These are phyloP conservation scores for Penicillium roqueforti DNA, from an alignment of 495 filamentous ascomycete genomes.

Conservation along the genomic window DNA sequence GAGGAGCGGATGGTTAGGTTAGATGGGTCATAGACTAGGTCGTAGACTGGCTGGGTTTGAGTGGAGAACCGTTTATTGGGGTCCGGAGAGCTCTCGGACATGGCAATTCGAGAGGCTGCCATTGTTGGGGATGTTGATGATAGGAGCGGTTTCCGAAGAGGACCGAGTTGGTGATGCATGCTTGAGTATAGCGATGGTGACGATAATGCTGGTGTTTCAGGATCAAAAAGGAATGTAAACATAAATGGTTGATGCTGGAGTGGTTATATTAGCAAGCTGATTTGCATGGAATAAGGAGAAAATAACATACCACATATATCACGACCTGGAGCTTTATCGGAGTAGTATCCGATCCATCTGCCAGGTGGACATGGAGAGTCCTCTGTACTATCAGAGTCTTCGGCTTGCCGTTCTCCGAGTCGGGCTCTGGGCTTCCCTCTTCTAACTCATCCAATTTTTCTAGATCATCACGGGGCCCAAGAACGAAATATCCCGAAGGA, in stretches of 20 bases:
- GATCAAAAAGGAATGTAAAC: constrained; percentile 82
- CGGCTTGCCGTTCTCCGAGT: constrained; percentile 15
- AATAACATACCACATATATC: constrained; percentile 55
- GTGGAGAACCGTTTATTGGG: constrained; percentile 26
- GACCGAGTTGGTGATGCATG: constrained; percentile 75
- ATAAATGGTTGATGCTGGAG: constrained; percentile 74
- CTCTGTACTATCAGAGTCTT: constrained; percentile 47
- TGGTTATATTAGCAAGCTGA: background rate
- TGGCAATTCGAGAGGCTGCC: constrained; percentile 46
- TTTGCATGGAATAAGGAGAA: background rate
- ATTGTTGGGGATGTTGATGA: constrained; percentile 58
- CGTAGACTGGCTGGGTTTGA: constrained; percentile 58
- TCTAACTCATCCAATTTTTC: constrained; percentile 28
- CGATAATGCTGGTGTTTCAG: constrained; percentile 60
- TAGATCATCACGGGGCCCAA: constrained; percentile 28
- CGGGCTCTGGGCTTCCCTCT: constrained; percentile 22
- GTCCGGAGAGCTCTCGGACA: constrained; percentile 23
- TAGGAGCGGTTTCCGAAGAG: constrained; percentile 68
- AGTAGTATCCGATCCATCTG: constrained; percentile 13
- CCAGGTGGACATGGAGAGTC: constrained; percentile 45
- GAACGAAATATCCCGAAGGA: constrained; percentile 16
- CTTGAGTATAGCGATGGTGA: constrained; percentile 70
- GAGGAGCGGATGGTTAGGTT: constrained; percentile 74
- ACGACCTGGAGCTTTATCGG: constrained; percentile 61
- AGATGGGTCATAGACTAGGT: constrained; percentile 80